phyloP scores from a whole-genome alignment of 2,329 filamentous ascomycete genomes.

The Arthrobotrys iridis region DNA sequence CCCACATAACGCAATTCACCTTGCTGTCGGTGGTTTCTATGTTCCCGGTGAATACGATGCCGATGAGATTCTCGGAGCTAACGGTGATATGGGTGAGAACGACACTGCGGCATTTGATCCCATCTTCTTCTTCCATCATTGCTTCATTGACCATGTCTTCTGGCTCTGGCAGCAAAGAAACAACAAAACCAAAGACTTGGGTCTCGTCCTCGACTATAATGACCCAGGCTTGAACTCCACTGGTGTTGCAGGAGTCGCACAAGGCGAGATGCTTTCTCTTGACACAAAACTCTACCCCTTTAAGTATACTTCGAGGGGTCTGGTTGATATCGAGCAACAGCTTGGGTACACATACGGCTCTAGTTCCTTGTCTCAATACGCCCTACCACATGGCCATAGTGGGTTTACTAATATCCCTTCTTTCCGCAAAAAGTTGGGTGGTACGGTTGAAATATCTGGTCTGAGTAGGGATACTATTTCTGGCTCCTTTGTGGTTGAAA shows the following conservation, averaged over 20 bases:
- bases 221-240: not conserved
- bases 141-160: constrained; percentile 59
- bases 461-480: constrained; percentile 55
- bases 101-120: constrained; percentile 60
- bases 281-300: constrained; percentile 18
- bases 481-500: constrained; percentile 58
- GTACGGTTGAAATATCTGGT: constrained; percentile 30
- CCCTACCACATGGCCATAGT: not conserved
- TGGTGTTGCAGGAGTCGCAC: constrained; percentile 1
- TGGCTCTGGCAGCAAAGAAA: constrained; percentile 59
- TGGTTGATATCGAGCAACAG: constrained; percentile 1
- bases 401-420: not conserved
- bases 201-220: not conserved
- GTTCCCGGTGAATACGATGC: constrained; percentile 23
- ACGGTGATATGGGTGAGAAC: constrained; percentile 61
- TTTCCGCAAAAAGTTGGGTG: not conserved
- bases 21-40: constrained; percentile 59
- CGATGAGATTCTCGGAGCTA: constrained; percentile 55
- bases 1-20: constrained; percentile 59
- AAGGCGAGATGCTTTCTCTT: constrained; percentile 15
- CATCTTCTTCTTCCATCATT: constrained; percentile 60
- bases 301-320: constrained; percentile 2
- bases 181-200: constrained; percentile 22
- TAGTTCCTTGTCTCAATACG: constrained; percentile 11
- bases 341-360: constrained; percentile 17